Evolutionary conservation across 768 basidiomycete species (phyloP).

Genomic region (Fomitopsis serialis): DNA sequence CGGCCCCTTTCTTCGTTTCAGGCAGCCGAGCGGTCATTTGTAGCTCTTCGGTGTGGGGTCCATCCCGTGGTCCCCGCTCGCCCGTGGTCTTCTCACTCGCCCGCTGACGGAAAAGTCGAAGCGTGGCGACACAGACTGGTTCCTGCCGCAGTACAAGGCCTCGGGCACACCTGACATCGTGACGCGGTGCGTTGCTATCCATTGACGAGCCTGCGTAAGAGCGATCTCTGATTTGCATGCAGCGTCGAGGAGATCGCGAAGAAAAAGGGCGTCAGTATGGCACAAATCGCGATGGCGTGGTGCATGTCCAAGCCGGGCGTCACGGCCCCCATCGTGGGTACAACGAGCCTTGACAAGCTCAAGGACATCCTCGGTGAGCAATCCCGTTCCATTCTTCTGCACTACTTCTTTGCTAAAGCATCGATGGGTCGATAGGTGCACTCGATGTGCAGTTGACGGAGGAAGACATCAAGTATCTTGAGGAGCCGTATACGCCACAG

Average conservation of each 20-base stretch:
- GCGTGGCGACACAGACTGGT: constrained; percentile 20
- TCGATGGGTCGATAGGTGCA: constrained; percentile 24
- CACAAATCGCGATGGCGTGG: constrained; percentile 28
- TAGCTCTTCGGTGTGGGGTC: constrained; percentile 25
- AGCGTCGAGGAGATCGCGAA: constrained; percentile 37
- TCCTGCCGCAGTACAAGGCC: constrained; percentile 7
- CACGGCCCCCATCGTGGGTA: constrained; percentile 40
- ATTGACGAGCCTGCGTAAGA: background rate
- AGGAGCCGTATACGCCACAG: constrained; percentile 45
- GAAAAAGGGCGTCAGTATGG: constrained; percentile 29
- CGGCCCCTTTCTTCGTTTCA: background rate
- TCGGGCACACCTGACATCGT: constrained; percentile 12
- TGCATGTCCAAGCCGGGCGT: constrained; percentile 19
- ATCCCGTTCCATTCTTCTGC: background rate
- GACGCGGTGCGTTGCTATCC: constrained; percentile 7
- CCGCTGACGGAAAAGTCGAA: constrained; percentile 17
- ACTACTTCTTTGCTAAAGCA: background rate
- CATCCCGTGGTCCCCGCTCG: constrained; percentile 36
- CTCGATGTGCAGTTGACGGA: constrained; percentile 41
- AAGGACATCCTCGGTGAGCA: constrained; percentile 32
- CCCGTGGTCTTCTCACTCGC: constrained; percentile 27
- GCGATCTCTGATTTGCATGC: background rate
- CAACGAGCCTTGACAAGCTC: constrained; percentile 32
- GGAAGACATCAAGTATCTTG: constrained; percentile 50
- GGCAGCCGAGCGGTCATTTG: background rate